Evolutionary conservation across 495 filamentous ascomycete species (phyloP).

Genomic region (Penicillium coprophilum): DNA sequence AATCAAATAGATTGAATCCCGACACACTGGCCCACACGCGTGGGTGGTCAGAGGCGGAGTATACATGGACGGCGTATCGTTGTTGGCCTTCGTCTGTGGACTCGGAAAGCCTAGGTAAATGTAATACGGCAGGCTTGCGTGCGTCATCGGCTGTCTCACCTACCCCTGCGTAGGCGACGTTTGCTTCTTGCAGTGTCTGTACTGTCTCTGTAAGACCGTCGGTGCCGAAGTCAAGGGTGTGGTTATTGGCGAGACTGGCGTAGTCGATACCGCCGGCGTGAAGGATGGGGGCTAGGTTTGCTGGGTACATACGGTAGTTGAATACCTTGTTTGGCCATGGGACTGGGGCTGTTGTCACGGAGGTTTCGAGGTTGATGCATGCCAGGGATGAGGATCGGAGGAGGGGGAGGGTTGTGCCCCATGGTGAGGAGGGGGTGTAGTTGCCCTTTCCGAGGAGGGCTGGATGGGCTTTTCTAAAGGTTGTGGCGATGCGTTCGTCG

Average conservation of each 20-base stretch:
- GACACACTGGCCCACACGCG: constrained; percentile 22
- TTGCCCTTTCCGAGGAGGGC: constrained; percentile 13
- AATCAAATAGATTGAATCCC: constrained; percentile 38
- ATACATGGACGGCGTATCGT: constrained; percentile 22
- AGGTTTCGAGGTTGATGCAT: constrained; percentile 47
- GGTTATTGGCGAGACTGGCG: constrained; percentile 42
- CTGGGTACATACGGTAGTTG: constrained; percentile 47
- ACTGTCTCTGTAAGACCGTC: constrained; percentile 38
- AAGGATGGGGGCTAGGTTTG: constrained; percentile 32
- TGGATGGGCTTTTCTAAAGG: constrained; percentile 19
- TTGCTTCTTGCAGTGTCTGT: constrained; percentile 22
- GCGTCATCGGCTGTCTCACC: constrained; percentile 34
- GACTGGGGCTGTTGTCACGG: constrained; percentile 30
- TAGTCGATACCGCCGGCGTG: constrained; percentile 34
- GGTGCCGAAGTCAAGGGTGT: constrained; percentile 38
- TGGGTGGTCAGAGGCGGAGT: constrained; percentile 33
- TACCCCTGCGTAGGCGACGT: constrained; percentile 28
- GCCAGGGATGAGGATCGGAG: constrained; percentile 32
- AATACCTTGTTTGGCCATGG: constrained; percentile 44
- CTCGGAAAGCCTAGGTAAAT: neutral
- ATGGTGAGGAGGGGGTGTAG: constrained; percentile 33
- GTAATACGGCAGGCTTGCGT: constrained; percentile 28
- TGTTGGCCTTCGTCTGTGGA: neutral
- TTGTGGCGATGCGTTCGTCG: constrained; percentile 21
- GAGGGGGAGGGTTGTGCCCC: constrained; percentile 37